These are phyloP conservation scores for Globisporangium alternatum DNA, from an alignment of 352 stramenopile genomes.

Conservation along the genomic window DNA sequence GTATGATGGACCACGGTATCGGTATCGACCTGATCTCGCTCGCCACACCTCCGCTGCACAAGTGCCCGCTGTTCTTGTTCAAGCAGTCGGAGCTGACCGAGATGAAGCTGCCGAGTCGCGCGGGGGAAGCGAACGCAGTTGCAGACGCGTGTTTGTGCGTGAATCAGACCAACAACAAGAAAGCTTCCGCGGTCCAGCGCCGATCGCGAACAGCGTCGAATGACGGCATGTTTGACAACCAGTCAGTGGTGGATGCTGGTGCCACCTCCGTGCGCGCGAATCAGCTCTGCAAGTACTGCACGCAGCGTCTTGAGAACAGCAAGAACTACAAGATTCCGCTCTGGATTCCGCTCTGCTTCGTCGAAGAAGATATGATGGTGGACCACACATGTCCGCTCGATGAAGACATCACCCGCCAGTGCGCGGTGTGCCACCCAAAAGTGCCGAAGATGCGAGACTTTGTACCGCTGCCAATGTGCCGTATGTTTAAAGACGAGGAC, in stretches of 20 bases:
- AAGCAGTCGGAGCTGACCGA: slow-evolving; percentile 74
- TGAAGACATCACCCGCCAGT: slow-evolving; percentile 62
- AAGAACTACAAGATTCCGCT: slow-evolving; percentile 76
- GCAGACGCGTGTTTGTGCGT: slow-evolving; percentile 44
- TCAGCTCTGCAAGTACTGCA: slow-evolving; percentile 65
- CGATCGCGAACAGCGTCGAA: slow-evolving; percentile 42
- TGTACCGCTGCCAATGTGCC: slow-evolving; percentile 71
- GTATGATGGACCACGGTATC: slow-evolving; percentile 99
- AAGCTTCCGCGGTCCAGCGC: slow-evolving; percentile 29
- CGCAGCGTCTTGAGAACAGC: slow-evolving; percentile 49
- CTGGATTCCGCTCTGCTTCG: slow-evolving; percentile 83
- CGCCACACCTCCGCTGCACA: slow-evolving; percentile 94
- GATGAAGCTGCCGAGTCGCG: slow-evolving; percentile 49
- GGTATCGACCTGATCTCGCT: slow-evolving; percentile 97
- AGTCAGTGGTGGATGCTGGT: slow-evolving; percentile 31
- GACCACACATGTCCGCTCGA: slow-evolving; percentile 65
- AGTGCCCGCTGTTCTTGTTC: slow-evolving; percentile 97
- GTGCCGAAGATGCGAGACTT: slow-evolving; percentile 46
- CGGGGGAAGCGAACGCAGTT: slow-evolving; percentile 29
- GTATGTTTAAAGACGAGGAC: slow-evolving; percentile 60
- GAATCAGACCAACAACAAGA: slow-evolving; percentile 23
- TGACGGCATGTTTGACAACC: slow-evolving; percentile 39
- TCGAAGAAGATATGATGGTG: slow-evolving; percentile 77
- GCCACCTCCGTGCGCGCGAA: slow-evolving; percentile 36
- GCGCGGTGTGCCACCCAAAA: slow-evolving; percentile 56